Base-by-base conservation (phyloP, 164 flowering plant genomes). In the Hamamelis virginiana region DNA sequence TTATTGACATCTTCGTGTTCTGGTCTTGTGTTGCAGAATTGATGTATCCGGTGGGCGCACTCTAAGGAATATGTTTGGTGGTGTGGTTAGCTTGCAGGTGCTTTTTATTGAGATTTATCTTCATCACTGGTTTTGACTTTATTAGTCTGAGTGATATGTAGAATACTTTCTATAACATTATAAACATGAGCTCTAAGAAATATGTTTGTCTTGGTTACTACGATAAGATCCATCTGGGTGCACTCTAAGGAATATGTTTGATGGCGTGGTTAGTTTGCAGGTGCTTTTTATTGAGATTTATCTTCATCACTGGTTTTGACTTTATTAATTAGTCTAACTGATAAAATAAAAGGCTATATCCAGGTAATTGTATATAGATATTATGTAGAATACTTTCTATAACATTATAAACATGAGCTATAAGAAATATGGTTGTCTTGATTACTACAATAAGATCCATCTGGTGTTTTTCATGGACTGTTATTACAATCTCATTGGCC, bases 61-160 rank as follows among this genome's bases (percentile, higher is more conserved):
- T 23, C 71, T 94, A 12, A 84, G 94, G 77, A 65, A 82, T 65
- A 51, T 90, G 64, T 94, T 64, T 72, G 67, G 18, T 15, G 97
- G 96, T 18, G 95, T 92, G 16, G 98, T 94, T 38, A 83, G 48
- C 74, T 74, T 87, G 56, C 96, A 88, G 92, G 97, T 91, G 82
- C 10, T 19, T 28, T 62, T 1, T 22, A 13, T 47, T 63, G 1
- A 3, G 6, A 33, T 33, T 33, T 33, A 33, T 33, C 41, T 33
- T 33, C 41, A 33, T 33, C 41, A 33, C 41, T 33, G 41, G 41
- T 33, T 33, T 33, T 33, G 41, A 33, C 6, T 33, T 33, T 33
- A 19, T 19, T 10, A 9, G 4, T 55, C 26, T n/a, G n/a, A n/a
- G n/a, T n/a, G n/a, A n/a, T 6, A 33, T 33, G 41, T 6, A 33